Evolutionary conservation across 192 early-diverging fungal genomes (phyloP).

Genomic region (Coemansia sp.): DNA sequence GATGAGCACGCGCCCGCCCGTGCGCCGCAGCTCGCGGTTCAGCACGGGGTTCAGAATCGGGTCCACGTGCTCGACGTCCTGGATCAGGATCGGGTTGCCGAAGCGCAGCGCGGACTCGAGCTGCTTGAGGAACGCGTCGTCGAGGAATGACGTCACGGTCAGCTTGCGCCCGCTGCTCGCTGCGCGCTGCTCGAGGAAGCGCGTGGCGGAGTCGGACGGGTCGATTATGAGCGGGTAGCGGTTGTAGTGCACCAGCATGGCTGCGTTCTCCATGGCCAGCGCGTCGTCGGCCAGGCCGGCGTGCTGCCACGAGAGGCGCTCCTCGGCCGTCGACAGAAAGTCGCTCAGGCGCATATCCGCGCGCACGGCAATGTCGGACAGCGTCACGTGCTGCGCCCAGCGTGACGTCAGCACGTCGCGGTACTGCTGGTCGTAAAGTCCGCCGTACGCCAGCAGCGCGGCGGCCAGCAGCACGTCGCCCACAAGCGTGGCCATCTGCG

Average conservation of each 20-base stretch:
- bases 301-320: conserved; percentile 86
- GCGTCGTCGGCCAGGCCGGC: conserved; percentile 80
- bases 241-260: conserved; percentile 93
- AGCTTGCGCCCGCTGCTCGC: conserved; percentile 63
- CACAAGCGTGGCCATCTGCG: conserved; percentile 97
- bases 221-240: conserved; percentile 98
- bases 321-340: conserved; percentile 89
- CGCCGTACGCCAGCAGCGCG: conserved; percentile 96
- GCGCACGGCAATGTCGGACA: conserved; percentile 54
- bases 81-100: conserved; percentile 95
- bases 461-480: conserved; percentile 92
- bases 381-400: conserved; percentile 69
- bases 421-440: conserved; percentile 97
- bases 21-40: conserved; percentile 94
- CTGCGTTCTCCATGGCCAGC: conserved; percentile 96
- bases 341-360: conserved; percentile 81
- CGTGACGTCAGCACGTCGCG: conserved; percentile 74
- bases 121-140: conserved; percentile 95
- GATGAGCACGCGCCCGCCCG: conserved; percentile 94
- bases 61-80: conserved; percentile 97
- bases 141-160: conserved; percentile 95
- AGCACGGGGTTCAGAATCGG: conserved; percentile 97
- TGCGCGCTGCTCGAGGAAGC: conserved; percentile 77
- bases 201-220: conserved; percentile 90
- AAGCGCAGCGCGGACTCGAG: conserved; percentile 97